These are phyloP conservation scores for Penstemon davidsonii DNA, from an alignment of 257 asterid genomes.

Conservation along the genomic window DNA sequence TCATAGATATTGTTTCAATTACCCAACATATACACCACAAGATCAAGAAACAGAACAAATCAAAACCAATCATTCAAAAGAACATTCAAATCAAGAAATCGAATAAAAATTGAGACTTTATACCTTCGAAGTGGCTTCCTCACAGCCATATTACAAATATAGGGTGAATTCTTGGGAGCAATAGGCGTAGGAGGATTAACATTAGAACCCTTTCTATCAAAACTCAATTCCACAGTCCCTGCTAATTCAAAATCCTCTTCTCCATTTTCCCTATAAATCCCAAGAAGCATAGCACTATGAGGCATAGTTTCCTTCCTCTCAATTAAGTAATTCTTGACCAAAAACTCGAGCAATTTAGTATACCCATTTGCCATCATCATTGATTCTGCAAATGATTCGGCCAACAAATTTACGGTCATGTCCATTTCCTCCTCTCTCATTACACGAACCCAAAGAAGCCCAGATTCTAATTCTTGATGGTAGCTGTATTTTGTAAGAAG, in stretches of 20 bases:
- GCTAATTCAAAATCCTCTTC: slow-evolving; percentile 76
- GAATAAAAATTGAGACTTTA: slow-evolving; percentile 1
- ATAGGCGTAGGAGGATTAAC: slow-evolving; percentile 77
- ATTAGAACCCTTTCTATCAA: slow-evolving; percentile 70
- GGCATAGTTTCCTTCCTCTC: slow-evolving; percentile 77
- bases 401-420: slow-evolving; percentile 57
- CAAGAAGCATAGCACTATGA: slow-evolving; percentile 76
- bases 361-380: slow-evolving; percentile 72
- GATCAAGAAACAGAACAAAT: slow-evolving; percentile 19
- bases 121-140: slow-evolving; percentile 78
- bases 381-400: slow-evolving; percentile 88
- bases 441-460: slow-evolving; percentile 63
- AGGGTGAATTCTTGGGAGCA: slow-evolving; percentile 79
- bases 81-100: background rate
- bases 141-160: slow-evolving; percentile 93
- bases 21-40: slow-evolving; percentile 2
- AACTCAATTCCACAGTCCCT: slow-evolving; percentile 88
- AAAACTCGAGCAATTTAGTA: slow-evolving; percentile 57
- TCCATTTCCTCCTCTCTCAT: slow-evolving; percentile 89
- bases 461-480: slow-evolving; percentile 67
- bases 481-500: slow-evolving; percentile 56
- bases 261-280: slow-evolving; percentile 66
- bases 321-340: slow-evolving; percentile 79
- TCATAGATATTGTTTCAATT: background rate
- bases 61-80: background rate